These are phyloP conservation scores for Leishmania aethiopica DNA, from an alignment of 208 protist species.

Conservation along the genomic window DNA sequence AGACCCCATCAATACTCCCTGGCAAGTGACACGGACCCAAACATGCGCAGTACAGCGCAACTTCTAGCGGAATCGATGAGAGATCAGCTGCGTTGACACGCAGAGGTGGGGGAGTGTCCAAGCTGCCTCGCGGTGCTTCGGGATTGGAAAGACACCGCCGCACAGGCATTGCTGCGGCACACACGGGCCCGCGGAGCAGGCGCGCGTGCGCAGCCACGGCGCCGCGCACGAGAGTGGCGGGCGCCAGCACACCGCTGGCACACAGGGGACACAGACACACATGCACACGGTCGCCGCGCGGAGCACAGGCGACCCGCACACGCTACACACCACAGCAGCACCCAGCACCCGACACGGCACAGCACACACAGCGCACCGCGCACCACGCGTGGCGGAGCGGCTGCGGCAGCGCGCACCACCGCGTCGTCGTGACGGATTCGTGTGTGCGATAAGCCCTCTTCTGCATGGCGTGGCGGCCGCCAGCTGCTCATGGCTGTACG, in stretches of 20 bases:
- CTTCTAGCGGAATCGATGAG: neutral
- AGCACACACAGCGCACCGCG: slow-evolving; percentile 11
- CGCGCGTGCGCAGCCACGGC: slow-evolving; percentile 25
- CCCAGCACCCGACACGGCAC: slow-evolving; percentile 7
- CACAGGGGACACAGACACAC: slow-evolving; percentile 2
- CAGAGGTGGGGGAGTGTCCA: slow-evolving; percentile 15
- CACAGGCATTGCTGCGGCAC: slow-evolving; percentile 35
- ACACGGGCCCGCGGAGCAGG: slow-evolving; percentile 13
- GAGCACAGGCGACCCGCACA: slow-evolving; percentile 10
- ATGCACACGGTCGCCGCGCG: slow-evolving; percentile 3
- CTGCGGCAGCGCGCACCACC: slow-evolving; percentile 32
- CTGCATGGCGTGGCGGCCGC: slow-evolving; percentile 34
- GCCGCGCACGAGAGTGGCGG: slow-evolving; percentile 12
- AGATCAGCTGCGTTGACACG: slow-evolving; percentile 29
- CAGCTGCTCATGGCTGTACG: slow-evolving; percentile 33
- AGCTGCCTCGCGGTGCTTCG: slow-evolving; percentile 30
- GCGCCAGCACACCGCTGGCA: slow-evolving; percentile 5
- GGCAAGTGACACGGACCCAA: neutral
- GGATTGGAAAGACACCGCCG: slow-evolving; percentile 17
- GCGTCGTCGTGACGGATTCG: slow-evolving; percentile 24
- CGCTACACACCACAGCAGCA: slow-evolving; percentile 6
- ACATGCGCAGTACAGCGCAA: neutral
- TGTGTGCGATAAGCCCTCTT: slow-evolving; percentile 25
- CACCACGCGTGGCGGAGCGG: slow-evolving; percentile 26
- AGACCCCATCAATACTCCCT: neutral